These are phyloP conservation scores for Fusarium tricinctum DNA, from an alignment of 2,329 filamentous ascomycete species.

Conservation along the genomic window DNA sequence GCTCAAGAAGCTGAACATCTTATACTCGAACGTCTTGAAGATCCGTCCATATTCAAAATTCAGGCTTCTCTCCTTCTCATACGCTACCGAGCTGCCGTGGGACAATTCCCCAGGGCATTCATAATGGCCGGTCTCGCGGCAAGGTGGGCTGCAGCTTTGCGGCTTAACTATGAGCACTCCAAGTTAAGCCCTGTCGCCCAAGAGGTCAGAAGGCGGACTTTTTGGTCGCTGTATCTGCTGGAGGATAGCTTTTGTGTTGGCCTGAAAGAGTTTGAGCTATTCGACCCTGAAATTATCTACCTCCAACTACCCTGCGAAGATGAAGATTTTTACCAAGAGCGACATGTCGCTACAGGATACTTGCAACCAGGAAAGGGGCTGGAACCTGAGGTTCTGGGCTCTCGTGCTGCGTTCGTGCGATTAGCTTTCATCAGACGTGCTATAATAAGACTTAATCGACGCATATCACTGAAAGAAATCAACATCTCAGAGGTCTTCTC, in stretches of 20 bases:
- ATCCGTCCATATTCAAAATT: conserved; percentile 49
- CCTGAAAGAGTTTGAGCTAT: conserved; percentile 48
- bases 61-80: conserved; percentile 48
- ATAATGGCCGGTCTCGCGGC: conserved; percentile 49
- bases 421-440: conserved; percentile 43
- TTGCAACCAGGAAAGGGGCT: conserved; percentile 47
- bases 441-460: conserved; percentile 46
- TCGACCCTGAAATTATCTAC: conserved; percentile 46
- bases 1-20: conserved; percentile 46
- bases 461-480: conserved; percentile 47
- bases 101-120: conserved; percentile 48
- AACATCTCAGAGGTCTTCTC: conserved; percentile 44
- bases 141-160: conserved; percentile 48
- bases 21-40: conserved; percentile 46
- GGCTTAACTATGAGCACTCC: conserved; percentile 49
- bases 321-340: conserved; percentile 42
- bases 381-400: conserved; percentile 44
- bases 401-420: conserved; percentile 45
- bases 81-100: conserved; percentile 46
- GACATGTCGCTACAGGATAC: conserved; percentile 44
- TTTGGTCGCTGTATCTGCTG: conserved; percentile 48
- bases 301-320: conserved; percentile 48
- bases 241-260: conserved; percentile 50
- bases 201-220: conserved; percentile 46
- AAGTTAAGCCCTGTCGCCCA: conserved; percentile 43